These are phyloP conservation scores for Colletotrichum navitas DNA, from an alignment of 2,329 filamentous ascomycete species.

Conservation along the genomic window DNA sequence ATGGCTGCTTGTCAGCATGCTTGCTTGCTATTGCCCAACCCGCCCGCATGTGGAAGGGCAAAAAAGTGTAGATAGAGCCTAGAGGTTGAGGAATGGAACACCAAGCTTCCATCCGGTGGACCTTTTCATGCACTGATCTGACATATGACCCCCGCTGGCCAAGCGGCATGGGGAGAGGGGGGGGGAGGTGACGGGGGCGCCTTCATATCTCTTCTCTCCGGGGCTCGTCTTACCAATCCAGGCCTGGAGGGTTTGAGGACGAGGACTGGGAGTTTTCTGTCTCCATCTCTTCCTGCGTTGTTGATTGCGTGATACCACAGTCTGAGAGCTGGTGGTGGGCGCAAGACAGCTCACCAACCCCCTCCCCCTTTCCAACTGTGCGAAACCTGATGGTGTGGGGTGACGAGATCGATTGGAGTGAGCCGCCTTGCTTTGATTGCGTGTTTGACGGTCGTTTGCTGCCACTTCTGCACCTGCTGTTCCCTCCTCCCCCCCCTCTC, in stretches of 20 bases:
- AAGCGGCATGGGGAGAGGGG: conserved; percentile 13
- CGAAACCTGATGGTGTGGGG: conserved; percentile 16
- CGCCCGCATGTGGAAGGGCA: not conserved
- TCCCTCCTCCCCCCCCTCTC: not conserved
- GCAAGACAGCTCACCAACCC: conserved; percentile 2
- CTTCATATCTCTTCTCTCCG: too few relatives aligned
- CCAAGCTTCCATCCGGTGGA: conserved; percentile 35
- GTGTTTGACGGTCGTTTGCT: not conserved
- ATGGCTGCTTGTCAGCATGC: not conserved
- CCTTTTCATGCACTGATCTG: conserved; percentile 37
- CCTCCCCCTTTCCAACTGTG: not conserved
- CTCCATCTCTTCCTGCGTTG: not conserved
- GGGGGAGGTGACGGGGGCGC: too few relatives aligned
- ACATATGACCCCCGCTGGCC: conserved; percentile 33
- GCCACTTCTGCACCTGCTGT: not conserved
- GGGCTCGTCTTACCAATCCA: not conserved
- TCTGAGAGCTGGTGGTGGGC: not conserved
- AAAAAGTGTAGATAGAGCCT: not conserved
- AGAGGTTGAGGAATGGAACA: conserved; percentile 2
- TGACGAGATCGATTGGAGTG: conserved; percentile 11
- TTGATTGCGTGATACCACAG: not conserved
- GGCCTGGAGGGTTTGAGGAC: not conserved
- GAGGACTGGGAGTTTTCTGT: not conserved
- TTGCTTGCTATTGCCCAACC: not conserved
- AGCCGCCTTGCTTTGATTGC: conserved; percentile 5